These are phyloP conservation scores for Anthracocystis setariae DNA, from an alignment of 1,284 basidiomycete species.

Conservation along the genomic window DNA sequence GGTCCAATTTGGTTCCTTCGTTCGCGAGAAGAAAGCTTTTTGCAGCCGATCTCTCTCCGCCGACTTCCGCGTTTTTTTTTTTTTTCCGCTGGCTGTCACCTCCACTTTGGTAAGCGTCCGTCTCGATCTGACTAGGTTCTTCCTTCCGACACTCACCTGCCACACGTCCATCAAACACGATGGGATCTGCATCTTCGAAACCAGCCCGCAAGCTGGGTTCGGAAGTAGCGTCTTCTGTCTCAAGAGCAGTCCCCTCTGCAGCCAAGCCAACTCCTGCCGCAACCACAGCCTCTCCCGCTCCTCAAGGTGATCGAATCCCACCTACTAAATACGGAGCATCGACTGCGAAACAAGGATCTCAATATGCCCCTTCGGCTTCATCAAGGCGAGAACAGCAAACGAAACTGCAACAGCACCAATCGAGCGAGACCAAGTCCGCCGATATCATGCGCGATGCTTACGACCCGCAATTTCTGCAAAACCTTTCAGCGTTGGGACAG, in stretches of 20 bases:
- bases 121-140: background rate
- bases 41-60: slow-evolving; percentile 4
- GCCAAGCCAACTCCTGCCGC: slow-evolving; percentile 17
- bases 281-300: background rate
- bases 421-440: slow-evolving; percentile 45
- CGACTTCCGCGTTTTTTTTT: slow-evolving; percentile 21
- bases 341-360: slow-evolving; percentile 20
- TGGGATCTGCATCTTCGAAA: slow-evolving; percentile 54
- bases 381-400: slow-evolving; percentile 28
- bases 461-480: slow-evolving; percentile 51
- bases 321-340: slow-evolving; percentile 26
- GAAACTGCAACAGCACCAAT: slow-evolving; percentile 27
- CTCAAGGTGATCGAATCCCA: slow-evolving; percentile 12
- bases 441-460: slow-evolving; percentile 51
- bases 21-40: slow-evolving; percentile 2
- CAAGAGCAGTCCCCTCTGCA: slow-evolving; percentile 21
- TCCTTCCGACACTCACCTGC: background rate
- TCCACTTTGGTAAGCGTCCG: slow-evolving; percentile 37
- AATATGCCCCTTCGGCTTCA: slow-evolving; percentile 28
- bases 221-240: slow-evolving; percentile 33
- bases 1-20: slow-evolving; percentile 22
- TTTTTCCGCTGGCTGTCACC: slow-evolving; percentile 4
- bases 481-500: slow-evolving; percentile 41
- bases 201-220: slow-evolving; percentile 50
- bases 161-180: slow-evolving; percentile 6